These are phyloP conservation scores for Exobasidium cylindrosporum DNA, from an alignment of 1,284 basidiomycete genomes.

Conservation along the genomic window DNA sequence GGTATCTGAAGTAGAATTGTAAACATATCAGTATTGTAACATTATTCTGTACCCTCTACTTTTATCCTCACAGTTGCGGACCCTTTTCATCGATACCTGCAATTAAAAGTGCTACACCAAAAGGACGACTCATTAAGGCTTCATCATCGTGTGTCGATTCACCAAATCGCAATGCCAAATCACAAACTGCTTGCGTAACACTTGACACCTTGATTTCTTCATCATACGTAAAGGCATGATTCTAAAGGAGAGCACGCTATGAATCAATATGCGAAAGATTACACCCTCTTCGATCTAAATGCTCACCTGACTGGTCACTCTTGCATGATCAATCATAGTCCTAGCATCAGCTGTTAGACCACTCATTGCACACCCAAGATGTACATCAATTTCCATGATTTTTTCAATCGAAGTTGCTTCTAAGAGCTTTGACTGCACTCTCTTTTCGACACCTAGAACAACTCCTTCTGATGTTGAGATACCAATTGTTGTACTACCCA, in stretches of 20 bases:
- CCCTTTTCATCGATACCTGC: conserved; percentile 94
- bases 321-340: conserved; percentile 99
- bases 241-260: too few relatives aligned
- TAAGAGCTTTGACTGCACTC: conserved; percentile 92
- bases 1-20: conserved; percentile 53
- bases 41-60: background rate
- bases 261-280: too few relatives aligned
- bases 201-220: conserved; percentile 81
- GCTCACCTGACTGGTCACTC: conserved; percentile 68
- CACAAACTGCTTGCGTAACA: conserved; percentile 94
- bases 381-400: conserved; percentile 98
- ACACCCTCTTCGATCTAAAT: too few relatives aligned
- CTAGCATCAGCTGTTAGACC: conserved; percentile 96
- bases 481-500: conserved; percentile 95
- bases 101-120: conserved; percentile 95
- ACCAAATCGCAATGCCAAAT: conserved; percentile 93
- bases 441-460: conserved; percentile 94
- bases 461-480: conserved; percentile 71
- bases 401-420: conserved; percentile 97
- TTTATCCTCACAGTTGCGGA: conserved; percentile 67
- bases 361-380: conserved; percentile 97
- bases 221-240: conserved; percentile 95
- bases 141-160: conserved; percentile 95
- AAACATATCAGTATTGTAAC: background rate
- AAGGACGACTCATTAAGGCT: conserved; percentile 95